A percentile compares a stretch with the other conserved stretches of the same genome.
phyloP scores from a whole-genome alignment of 306 rosid genomes.

The Malus orientalis region DNA sequence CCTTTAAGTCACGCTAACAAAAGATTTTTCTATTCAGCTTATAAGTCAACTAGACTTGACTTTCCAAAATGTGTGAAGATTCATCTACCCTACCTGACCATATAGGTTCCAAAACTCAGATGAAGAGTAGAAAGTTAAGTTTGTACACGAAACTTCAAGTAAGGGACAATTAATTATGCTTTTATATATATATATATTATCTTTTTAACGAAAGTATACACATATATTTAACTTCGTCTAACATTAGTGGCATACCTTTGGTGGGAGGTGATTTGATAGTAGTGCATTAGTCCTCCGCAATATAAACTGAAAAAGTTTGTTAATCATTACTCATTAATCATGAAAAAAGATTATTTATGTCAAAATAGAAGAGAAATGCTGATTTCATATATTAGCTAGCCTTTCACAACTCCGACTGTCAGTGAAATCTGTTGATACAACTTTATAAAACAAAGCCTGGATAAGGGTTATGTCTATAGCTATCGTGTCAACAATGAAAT shows the following conservation, averaged over 20 bases:
- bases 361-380: neutral
- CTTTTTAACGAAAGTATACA: neutral
- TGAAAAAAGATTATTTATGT: neutral
- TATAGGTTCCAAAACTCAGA: neutral
- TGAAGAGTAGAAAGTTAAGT: neutral
- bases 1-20: neutral
- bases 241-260: constrained; percentile 54
- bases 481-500: neutral
- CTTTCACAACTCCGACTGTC: neutral
- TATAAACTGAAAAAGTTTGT: constrained; percentile 64
- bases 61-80: neutral
- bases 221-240: neutral
- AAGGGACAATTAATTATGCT: neutral
- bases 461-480: constrained; percentile 1
- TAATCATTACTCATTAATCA: neutral
- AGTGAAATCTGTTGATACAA: constrained; percentile 15
- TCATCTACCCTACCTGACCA: neutral
- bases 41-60: too few species aligned
- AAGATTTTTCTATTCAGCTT: neutral
- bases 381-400: neutral
- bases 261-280: constrained; percentile 90
- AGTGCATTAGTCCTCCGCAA: constrained; percentile 85
- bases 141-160: neutral
- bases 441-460: neutral
- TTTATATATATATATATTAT: too few species aligned